Conservation (phyloP, 108 stramenopile species). For the Halocafeteria seosinensis region DNA sequence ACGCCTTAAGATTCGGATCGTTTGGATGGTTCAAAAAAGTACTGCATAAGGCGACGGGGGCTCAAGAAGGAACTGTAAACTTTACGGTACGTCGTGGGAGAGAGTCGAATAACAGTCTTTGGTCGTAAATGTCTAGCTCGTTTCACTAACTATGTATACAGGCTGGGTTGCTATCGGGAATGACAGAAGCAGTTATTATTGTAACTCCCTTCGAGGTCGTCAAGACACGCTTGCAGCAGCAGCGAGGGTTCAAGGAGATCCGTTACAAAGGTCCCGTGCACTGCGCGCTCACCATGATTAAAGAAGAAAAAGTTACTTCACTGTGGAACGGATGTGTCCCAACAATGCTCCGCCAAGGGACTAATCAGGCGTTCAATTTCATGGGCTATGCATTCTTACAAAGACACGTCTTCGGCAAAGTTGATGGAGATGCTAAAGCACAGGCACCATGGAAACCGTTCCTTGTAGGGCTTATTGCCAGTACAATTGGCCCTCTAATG, state of each 20-base stretch:
- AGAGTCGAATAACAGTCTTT: neutral
- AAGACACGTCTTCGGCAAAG: slow-evolving; percentile 16
- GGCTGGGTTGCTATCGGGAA: slow-evolving; percentile 65
- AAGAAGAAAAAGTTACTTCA: slow-evolving; percentile 59
- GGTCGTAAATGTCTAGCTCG: too few species aligned
- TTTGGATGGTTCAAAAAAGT: slow-evolving; percentile 62
- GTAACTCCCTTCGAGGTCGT: slow-evolving; percentile 25
- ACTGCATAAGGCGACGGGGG: slow-evolving; percentile 12
- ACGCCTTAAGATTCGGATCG: slow-evolving; percentile 85
- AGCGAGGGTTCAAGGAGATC: slow-evolving; percentile 23
- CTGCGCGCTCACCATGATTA: slow-evolving; percentile 57
- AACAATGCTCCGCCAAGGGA: slow-evolving; percentile 85
- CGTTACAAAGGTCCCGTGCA: slow-evolving; percentile 82
- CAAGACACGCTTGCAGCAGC: slow-evolving; percentile 26
- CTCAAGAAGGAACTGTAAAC: slow-evolving; percentile 1
- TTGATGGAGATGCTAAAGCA: slow-evolving; percentile 19
- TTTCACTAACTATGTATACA: too few species aligned
- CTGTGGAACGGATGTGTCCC: slow-evolving; percentile 62
- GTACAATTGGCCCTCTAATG: slow-evolving; percentile 73
- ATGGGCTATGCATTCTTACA: slow-evolving; percentile 69
- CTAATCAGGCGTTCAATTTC: slow-evolving; percentile 96
- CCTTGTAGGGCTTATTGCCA: slow-evolving; percentile 70
- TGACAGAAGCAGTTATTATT: slow-evolving; percentile 66
- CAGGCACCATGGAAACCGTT: slow-evolving; percentile 66
- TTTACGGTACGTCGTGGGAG: neutral